Evolutionary conservation across 2,329 filamentous ascomycete genomes (phyloP).

Genomic region (Botrytis cinerea): DNA sequence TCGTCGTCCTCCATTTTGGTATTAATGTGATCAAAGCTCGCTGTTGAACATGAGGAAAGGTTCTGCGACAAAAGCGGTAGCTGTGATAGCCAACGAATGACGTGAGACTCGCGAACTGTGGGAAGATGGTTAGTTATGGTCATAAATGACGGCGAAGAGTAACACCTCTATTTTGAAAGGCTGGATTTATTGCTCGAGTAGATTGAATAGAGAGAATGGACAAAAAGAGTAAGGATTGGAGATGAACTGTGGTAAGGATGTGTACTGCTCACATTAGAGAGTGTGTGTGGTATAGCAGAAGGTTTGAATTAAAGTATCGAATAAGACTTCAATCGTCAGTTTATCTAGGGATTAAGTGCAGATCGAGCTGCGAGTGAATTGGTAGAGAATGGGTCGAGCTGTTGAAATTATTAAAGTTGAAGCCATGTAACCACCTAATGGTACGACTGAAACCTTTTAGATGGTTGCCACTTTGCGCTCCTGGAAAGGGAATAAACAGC

Average conservation of each 20-base stretch:
- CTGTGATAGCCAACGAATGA: slow-evolving; percentile 18
- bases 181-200: no score
- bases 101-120: slow-evolving; percentile 2
- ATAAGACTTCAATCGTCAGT: not conserved
- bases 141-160: slow-evolving; percentile 5
- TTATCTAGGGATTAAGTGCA: not conserved
- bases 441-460: not conserved
- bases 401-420: not conserved
- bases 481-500: not conserved
- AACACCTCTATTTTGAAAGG: not conserved
- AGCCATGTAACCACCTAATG: not conserved
- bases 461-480: not conserved
- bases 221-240: not conserved
- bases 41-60: not conserved
- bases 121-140: slow-evolving; percentile 7
- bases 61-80: not conserved
- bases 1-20: slow-evolving; percentile 50
- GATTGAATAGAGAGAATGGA: not conserved
- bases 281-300: not conserved
- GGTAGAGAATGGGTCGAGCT: slow-evolving; percentile 9
- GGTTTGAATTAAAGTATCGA: not conserved
- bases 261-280: not conserved
- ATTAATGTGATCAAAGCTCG: not conserved
- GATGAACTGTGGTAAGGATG: not conserved
- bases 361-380: slow-evolving; percentile 13